Conservation (phyloP, 177 flowering plant genomes). For the Vitis hybrid region DNA sequence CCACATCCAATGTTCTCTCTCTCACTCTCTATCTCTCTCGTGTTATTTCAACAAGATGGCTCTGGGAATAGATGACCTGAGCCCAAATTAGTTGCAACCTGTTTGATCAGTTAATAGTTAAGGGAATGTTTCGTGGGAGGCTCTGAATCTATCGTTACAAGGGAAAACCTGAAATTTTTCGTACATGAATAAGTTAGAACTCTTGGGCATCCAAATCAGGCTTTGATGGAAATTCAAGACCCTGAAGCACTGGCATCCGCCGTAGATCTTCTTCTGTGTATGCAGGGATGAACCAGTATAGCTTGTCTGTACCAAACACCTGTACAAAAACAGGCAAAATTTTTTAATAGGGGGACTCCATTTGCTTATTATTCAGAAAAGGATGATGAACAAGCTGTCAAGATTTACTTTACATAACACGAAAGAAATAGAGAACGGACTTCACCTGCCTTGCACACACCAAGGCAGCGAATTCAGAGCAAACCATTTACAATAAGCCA, state of each 20-base stretch:
- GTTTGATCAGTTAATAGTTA: conserved; percentile 10
- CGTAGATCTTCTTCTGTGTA: conserved; percentile 86
- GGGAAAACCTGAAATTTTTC: not conserved
- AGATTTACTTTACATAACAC: too few species aligned
- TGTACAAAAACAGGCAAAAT: conserved; percentile 16
- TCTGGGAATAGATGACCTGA: conserved; percentile 15
- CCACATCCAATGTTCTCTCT: not conserved
- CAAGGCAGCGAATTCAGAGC: too few species aligned
- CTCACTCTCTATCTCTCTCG: not conserved
- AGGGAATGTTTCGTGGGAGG: not conserved
- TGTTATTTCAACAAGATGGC: conserved; percentile 13
- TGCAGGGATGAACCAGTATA: conserved; percentile 86
- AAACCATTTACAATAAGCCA: too few species aligned
- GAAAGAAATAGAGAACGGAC: too few species aligned
- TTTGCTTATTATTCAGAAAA: not conserved
- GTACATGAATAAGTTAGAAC: conserved; percentile 25
- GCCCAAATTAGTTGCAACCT: conserved; percentile 1
- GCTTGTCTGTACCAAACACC: conserved; percentile 85
- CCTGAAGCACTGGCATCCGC: conserved; percentile 88
- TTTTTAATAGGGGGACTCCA: not conserved
- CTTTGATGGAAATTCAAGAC: conserved; percentile 88
- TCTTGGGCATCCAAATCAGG: conserved; percentile 74
- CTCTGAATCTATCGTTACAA: conserved; percentile 16
- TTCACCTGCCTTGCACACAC: too few species aligned
- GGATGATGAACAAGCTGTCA: not conserved